phyloP scores from a whole-genome alignment of 1,139 yeast species.

The Sugiyamaella sp. region DNA sequence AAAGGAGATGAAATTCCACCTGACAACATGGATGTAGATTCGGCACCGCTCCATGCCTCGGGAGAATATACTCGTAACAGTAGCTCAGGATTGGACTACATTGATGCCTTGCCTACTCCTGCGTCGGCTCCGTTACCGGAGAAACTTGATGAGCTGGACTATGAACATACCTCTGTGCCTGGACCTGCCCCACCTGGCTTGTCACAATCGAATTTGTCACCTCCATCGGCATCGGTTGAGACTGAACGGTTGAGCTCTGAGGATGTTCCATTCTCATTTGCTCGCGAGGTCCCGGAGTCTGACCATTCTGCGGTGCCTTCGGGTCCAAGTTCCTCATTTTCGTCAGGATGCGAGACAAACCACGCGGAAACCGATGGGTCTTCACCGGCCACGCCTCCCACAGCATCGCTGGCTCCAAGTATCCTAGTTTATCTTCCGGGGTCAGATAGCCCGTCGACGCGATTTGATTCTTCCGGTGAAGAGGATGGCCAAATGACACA shows the following conservation, averaged over 20 bases:
- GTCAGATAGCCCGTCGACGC: not conserved
- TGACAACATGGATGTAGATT: not conserved
- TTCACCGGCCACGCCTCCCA: not conserved
- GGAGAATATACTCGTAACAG: not conserved
- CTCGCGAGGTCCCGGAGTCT: no score
- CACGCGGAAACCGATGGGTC: no score
- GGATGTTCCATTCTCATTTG: no score
- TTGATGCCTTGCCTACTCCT: not conserved
- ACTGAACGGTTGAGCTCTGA: no score
- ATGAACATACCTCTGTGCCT: no score
- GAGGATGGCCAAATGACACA: constrained; percentile 31
- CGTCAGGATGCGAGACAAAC: no score
- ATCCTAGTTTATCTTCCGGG: constrained; percentile 33
- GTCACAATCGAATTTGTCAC: no score
- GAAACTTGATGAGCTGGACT: no score
- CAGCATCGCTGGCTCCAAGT: constrained; percentile 19
- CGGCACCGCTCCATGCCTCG: no score
- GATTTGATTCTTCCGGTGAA: constrained; percentile 1
- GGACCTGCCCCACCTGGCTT: not conserved
- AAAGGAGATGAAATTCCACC: not conserved
- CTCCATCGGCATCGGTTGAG: no score
- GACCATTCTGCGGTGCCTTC: no score
- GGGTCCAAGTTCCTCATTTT: no score
- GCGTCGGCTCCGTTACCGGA: not conserved
- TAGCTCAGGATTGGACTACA: not conserved